Evolutionary conservation across 179 eudicot genomes (phyloP).

Genomic region (Spergularia azorica): DNA sequence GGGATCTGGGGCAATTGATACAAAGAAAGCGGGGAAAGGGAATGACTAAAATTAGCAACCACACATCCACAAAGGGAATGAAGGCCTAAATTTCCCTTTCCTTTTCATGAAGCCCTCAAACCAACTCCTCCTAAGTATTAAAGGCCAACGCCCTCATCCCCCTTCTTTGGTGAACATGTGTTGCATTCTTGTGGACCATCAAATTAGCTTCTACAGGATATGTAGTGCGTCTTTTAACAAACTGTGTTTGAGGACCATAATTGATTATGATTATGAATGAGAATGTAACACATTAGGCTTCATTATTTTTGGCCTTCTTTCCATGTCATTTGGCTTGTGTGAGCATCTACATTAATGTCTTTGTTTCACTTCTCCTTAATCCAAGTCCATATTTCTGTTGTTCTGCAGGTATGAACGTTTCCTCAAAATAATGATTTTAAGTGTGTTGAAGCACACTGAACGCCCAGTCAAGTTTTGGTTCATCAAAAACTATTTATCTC

Average conservation of each 20-base stretch:
- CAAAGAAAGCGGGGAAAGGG: no score
- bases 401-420: slow-evolving; percentile 88
- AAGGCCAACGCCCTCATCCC: no score
- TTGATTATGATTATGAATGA: not conserved
- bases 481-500: slow-evolving; percentile 95
- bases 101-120: no score
- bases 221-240: not conserved
- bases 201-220: no score
- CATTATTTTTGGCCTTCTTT: not conserved
- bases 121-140: no score
- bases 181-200: no score
- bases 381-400: slow-evolving; percentile 10
- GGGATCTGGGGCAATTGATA: no score
- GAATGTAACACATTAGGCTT: not conserved
- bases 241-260: not conserved
- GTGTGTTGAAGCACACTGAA: slow-evolving; percentile 82
- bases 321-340: not conserved
- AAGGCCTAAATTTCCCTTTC: no score
- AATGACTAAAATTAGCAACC: no score
- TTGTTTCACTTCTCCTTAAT: not conserved
- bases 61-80: no score
- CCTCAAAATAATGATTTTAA: slow-evolving; percentile 89
- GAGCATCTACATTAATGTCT: slow-evolving; percentile 3
- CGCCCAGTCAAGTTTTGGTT: slow-evolving; percentile 99
- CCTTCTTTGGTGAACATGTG: no score